Evolutionary conservation across 2,329 filamentous ascomycete genomes (phyloP).

Genomic region (Fusarium euwallaceae): DNA sequence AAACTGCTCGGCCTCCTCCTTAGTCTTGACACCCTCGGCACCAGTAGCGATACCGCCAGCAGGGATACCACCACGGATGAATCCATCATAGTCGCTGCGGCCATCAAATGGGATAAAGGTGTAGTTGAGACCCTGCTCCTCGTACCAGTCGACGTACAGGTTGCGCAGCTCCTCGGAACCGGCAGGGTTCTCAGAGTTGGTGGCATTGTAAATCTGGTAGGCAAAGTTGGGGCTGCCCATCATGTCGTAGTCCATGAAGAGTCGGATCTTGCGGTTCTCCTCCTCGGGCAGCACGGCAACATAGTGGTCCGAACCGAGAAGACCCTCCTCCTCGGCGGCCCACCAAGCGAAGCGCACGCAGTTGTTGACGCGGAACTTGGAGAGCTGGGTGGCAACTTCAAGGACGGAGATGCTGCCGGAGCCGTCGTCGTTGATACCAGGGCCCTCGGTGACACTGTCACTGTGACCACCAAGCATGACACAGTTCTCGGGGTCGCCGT

Average conservation of each 20-base stretch:
- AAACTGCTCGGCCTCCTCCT: slow-evolving; percentile 74
- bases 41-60: slow-evolving; percentile 83
- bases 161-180: slow-evolving; percentile 79
- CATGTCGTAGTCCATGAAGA: slow-evolving; percentile 81
- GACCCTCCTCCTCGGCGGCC: slow-evolving; percentile 76
- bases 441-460: slow-evolving; percentile 72
- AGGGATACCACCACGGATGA: slow-evolving; percentile 80
- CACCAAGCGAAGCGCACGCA: slow-evolving; percentile 78
- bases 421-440: slow-evolving; percentile 85
- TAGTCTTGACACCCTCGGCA: slow-evolving; percentile 81
- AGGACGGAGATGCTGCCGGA: slow-evolving; percentile 74
- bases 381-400: slow-evolving; percentile 71
- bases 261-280: slow-evolving; percentile 73
- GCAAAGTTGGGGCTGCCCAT: slow-evolving; percentile 75
- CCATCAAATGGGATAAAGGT: slow-evolving; percentile 83
- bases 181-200: slow-evolving; percentile 76
- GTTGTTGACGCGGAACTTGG: slow-evolving; percentile 71
- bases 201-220: slow-evolving; percentile 79
- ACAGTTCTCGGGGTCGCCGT: slow-evolving; percentile 72
- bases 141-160: slow-evolving; percentile 77
- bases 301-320: slow-evolving; percentile 74
- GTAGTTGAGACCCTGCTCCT: slow-evolving; percentile 71
- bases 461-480: slow-evolving; percentile 76
- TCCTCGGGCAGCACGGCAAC: slow-evolving; percentile 65
- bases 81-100: slow-evolving; percentile 83